Conservation (phyloP, 108 stramenopile genomes). For the Cyclotella baltica region DNA sequence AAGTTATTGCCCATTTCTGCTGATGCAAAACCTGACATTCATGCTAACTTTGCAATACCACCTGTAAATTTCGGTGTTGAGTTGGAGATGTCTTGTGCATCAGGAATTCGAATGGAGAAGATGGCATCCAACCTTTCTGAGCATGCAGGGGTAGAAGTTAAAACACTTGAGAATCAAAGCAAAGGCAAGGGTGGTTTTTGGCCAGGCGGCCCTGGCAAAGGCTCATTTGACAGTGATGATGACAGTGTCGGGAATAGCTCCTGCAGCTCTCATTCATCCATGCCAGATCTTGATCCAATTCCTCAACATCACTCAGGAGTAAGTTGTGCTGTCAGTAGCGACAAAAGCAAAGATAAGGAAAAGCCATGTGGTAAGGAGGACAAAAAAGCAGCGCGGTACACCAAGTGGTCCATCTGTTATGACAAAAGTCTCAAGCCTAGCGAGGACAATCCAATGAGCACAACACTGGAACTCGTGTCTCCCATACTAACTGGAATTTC, state of each 20-base stretch:
- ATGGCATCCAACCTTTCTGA: slow-evolving; percentile 8
- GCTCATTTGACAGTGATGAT: slow-evolving; percentile 3
- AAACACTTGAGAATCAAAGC: neutral
- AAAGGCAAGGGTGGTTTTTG: slow-evolving; percentile 14
- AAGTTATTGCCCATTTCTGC: slow-evolving; percentile 3
- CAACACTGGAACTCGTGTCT: slow-evolving; percentile 68
- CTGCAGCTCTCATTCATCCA: slow-evolving; percentile 6
- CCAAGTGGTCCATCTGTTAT: slow-evolving; percentile 59
- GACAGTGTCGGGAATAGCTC: neutral
- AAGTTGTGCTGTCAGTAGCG: neutral
- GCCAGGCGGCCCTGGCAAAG: neutral
- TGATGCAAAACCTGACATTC: neutral
- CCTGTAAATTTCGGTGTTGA: slow-evolving; percentile 41
- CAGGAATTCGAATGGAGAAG: slow-evolving; percentile 15
- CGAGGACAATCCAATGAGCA: slow-evolving; percentile 46
- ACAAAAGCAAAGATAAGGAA: neutral
- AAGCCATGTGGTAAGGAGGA: neutral
- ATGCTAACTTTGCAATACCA: neutral
- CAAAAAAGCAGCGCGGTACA: neutral
- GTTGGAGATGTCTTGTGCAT: slow-evolving; percentile 39
- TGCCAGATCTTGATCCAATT: slow-evolving; percentile 13
- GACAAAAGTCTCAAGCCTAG: slow-evolving; percentile 58
- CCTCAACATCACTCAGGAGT: neutral
- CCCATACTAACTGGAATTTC: slow-evolving; percentile 49
- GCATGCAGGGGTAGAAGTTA: slow-evolving; percentile 23